A percentile compares a stretch with the other conserved stretches of the same genome.
Conservation (phyloP, 2,329 filamentous ascomycete species). For the Aspergillus sp. region DNA sequence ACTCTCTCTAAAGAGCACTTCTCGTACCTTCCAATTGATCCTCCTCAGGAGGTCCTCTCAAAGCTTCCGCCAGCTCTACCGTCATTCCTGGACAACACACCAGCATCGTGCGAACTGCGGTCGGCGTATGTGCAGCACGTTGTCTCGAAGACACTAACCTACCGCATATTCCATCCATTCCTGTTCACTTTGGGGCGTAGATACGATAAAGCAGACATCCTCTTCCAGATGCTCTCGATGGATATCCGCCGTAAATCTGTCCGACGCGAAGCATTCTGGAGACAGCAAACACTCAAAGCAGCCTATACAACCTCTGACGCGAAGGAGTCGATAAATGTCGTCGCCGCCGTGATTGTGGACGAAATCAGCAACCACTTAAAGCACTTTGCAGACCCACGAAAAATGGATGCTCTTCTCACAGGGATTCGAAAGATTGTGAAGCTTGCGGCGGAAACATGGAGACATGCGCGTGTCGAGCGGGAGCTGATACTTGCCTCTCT, state of each 20-base stretch:
- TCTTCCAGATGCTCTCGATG: conserved; percentile 56
- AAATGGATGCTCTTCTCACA: conserved; percentile 51
- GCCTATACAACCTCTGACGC: conserved; percentile 58
- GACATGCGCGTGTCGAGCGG: conserved; percentile 57
- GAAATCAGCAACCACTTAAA: conserved; percentile 57
- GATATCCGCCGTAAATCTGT: conserved; percentile 58
- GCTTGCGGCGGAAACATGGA: conserved; percentile 59
- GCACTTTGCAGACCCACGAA: conserved; percentile 53
- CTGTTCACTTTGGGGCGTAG: conserved; percentile 56
- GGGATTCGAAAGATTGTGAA: conserved; percentile 58
- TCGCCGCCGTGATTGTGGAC: conserved; percentile 56
- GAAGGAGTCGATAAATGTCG: conserved; percentile 57
- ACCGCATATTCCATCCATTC: conserved; percentile 59
- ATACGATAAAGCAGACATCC: conserved; percentile 57
- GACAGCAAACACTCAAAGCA: conserved; percentile 58
- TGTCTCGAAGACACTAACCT: conserved; percentile 57
- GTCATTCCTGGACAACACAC: conserved; percentile 54
- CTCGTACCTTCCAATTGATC: conserved; percentile 51
- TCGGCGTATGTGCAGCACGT: conserved; percentile 56
- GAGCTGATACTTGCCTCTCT: conserved; percentile 56
- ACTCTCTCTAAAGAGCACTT: conserved; percentile 55
- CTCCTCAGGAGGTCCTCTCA: conserved; percentile 51
- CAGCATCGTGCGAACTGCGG: conserved; percentile 53
- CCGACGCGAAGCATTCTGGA: conserved; percentile 58
- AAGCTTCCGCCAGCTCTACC: conserved; percentile 55